These are phyloP conservation scores for Zygotorulaspora mrakii DNA, from an alignment of 1,139 yeast species.

Conservation along the genomic window DNA sequence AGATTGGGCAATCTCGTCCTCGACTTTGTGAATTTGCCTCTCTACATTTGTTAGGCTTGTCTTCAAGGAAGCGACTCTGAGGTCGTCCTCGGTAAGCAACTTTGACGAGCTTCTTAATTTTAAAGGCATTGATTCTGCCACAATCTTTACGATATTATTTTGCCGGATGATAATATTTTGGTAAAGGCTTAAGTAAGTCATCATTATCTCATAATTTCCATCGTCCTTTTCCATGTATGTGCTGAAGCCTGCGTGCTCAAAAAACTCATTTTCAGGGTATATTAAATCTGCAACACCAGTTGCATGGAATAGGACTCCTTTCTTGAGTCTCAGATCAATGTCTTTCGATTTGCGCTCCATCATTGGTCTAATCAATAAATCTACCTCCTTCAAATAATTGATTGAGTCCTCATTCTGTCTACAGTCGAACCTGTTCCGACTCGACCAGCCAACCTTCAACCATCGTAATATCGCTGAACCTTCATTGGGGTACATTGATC, in stretches of 20 bases:
- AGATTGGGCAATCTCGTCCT: constrained; percentile 15
- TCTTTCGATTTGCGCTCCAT: constrained; percentile 16
- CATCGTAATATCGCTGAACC: constrained; percentile 11
- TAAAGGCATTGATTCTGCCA: constrained; percentile 15
- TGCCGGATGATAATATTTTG: constrained; percentile 18
- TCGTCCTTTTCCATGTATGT: constrained; percentile 14
- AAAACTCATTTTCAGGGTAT: constrained; percentile 23
- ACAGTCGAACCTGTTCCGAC: constrained; percentile 12
- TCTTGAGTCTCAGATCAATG: constrained; percentile 15
- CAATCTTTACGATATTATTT: constrained; percentile 23
- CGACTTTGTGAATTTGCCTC: constrained; percentile 19
- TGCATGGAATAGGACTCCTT: constrained; percentile 20
- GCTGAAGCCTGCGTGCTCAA: constrained; percentile 15
- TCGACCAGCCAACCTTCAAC: constrained; percentile 13
- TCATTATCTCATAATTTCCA: constrained; percentile 20
- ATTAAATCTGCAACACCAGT: constrained; percentile 27
- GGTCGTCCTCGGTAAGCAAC: constrained; percentile 36
- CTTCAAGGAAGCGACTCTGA: constrained; percentile 34
- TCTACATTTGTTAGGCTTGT: constrained; percentile 20
- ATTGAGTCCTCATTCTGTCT: constrained; percentile 15
- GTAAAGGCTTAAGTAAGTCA: constrained; percentile 23
- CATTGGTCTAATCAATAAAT: constrained; percentile 18
- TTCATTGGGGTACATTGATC: constrained; percentile 9
- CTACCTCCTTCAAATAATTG: constrained; percentile 23
- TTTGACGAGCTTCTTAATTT: constrained; percentile 9